phyloP scores from a whole-genome alignment of 768 basidiomycete genomes.

The Macrolepiota albuminosa region DNA sequence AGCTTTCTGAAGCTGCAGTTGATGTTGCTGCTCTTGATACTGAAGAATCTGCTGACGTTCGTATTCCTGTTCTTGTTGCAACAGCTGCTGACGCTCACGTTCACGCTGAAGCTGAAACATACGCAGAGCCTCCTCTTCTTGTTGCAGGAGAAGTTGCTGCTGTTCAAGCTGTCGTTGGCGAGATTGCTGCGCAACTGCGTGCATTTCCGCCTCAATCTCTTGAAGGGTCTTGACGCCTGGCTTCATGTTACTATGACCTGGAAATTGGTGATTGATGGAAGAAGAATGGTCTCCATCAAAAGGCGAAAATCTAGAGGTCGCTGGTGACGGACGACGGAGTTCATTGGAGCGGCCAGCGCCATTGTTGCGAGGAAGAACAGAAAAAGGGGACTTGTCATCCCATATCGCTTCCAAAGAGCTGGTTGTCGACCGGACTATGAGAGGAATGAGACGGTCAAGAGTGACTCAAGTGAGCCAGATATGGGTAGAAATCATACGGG shows the following conservation, averaged over 20 bases:
- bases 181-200: conserved; percentile 48
- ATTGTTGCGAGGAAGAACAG: conserved; percentile 54
- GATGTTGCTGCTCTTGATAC: conserved; percentile 46
- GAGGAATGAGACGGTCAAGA: conserved; percentile 7
- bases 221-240: conserved; percentile 59
- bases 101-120: conserved; percentile 30
- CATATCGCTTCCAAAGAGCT: conserved; percentile 71
- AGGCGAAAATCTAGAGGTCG: conserved; percentile 34
- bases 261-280: conserved; percentile 25
- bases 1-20: conserved; percentile 41
- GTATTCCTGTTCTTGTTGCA: conserved; percentile 23
- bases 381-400: conserved; percentile 78
- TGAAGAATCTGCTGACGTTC: conserved; percentile 42
- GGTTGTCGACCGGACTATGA: conserved; percentile 32
- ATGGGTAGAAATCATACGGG: conserved; percentile 18
- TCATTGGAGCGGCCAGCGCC: conserved; percentile 40
- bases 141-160: conserved; percentile 37
- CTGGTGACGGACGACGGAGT: conserved; percentile 26
- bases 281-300: conserved; percentile 23
- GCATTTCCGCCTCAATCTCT: conserved; percentile 85
- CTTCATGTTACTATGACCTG: conserved; percentile 28
- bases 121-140: conserved; percentile 33
- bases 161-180: conserved; percentile 21
- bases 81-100: conserved; percentile 24
- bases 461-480: conserved; percentile 6